phyloP scores from a whole-genome alignment of 805 yeast species.

The Yarrowia sp. region DNA sequence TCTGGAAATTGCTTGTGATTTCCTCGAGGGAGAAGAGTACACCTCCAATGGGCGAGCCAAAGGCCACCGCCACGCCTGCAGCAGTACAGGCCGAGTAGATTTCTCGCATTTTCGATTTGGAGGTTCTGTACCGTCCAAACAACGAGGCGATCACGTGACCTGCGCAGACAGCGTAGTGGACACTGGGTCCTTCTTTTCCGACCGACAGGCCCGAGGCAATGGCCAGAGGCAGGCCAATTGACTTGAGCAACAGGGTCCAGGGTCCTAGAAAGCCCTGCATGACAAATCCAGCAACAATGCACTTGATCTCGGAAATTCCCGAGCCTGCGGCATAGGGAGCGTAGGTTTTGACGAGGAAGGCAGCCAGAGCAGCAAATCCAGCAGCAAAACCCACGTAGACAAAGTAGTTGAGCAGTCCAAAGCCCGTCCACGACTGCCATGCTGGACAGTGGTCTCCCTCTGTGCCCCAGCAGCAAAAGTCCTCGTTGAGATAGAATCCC shows the following conservation, averaged over 20 bases:
- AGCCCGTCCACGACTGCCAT: constrained; percentile 71
- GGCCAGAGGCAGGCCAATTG: constrained; percentile 83
- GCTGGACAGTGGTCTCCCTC: constrained; percentile 58
- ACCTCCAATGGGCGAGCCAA: constrained; percentile 98
- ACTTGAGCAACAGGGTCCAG: constrained; percentile 75
- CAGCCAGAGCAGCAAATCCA: constrained; percentile 67
- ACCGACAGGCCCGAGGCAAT: constrained; percentile 92
- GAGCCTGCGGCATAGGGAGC: constrained; percentile 97
- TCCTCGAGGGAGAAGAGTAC: constrained; percentile 93
- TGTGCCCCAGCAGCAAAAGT: constrained; percentile 82
- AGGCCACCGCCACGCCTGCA: constrained; percentile 98
- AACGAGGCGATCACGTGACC: constrained; percentile 77
- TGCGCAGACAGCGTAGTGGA: constrained; percentile 97
- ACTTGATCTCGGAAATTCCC: constrained; percentile 96
- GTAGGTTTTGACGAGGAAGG: constrained; percentile 67
- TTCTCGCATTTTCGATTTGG: constrained; percentile 55
- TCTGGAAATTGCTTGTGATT: constrained; percentile 73
- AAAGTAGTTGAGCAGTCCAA: constrained; percentile 57
- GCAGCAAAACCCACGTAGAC: constrained; percentile 67
- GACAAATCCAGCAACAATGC: constrained; percentile 88
- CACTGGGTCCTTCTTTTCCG: constrained; percentile 98
- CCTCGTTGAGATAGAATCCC: constrained; percentile 71
- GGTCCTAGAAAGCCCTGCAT: constrained; percentile 77
- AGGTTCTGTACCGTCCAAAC: constrained; percentile 52
- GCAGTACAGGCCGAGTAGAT: constrained; percentile 90